Percentiles rank a stretch among this genome's conserved stretches.
These are phyloP conservation scores for Dictyostelium purpureum DNA, from an alignment of 78 protist genomes.

Conservation along the genomic window DNA sequence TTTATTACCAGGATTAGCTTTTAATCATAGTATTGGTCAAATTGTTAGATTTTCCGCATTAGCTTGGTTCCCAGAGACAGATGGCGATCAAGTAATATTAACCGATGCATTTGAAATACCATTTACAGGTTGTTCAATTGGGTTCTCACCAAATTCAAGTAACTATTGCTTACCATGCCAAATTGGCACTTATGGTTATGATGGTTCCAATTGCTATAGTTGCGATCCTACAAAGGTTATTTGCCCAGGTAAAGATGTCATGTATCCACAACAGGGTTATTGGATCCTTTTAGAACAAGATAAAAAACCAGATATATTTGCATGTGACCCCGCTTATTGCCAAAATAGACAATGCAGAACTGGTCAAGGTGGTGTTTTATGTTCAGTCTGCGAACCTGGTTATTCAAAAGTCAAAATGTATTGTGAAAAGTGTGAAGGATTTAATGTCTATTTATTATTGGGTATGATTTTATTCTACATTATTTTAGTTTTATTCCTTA, in stretches of 20 bases:
- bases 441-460: not conserved
- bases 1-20: too few relatives aligned
- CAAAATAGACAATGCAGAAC: not conserved
- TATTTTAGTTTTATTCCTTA: not conserved
- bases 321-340: conserved; percentile 53
- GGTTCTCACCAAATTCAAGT: not conserved
- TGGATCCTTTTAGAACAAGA: not conserved
- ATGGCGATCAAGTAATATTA: not conserved
- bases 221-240: not conserved
- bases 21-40: too few relatives aligned
- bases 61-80: not conserved
- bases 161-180: conserved; percentile 18
- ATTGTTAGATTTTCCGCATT: too few relatives aligned
- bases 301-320: conserved; percentile 7
- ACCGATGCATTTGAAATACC: not conserved
- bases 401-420: conserved; percentile 44
- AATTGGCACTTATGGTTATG: conserved; percentile 22
- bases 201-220: conserved; percentile 7
- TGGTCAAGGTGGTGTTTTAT: conserved; percentile 3
- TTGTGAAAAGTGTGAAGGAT: conserved; percentile 10
- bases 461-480: not conserved
- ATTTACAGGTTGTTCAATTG: not conserved
- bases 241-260: conserved; percentile 24
- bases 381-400: conserved; percentile 21
- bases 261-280: conserved; percentile 11